These are phyloP conservation scores for Hypocrella siamensis DNA, from an alignment of 2,329 filamentous ascomycete genomes.

Conservation along the genomic window DNA sequence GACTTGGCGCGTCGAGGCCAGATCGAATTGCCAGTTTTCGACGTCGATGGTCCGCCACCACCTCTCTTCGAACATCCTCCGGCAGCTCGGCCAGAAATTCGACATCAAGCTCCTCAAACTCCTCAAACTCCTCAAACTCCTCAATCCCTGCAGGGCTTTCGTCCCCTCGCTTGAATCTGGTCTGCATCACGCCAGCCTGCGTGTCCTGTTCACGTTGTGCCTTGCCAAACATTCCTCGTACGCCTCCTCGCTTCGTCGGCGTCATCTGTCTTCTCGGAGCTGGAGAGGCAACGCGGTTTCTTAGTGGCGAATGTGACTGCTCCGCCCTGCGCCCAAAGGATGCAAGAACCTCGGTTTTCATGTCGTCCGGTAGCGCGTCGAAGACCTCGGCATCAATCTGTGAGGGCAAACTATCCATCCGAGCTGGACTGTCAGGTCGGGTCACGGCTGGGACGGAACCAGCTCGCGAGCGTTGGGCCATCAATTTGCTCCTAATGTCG, in stretches of 20 bases:
- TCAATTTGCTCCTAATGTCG: conserved; percentile 66
- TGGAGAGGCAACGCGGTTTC: conserved; percentile 27
- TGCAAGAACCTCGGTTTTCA: conserved; percentile 68
- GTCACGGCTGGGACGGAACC: conserved; percentile 8
- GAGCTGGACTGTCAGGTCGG: conserved; percentile 24
- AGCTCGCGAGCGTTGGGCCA: conserved; percentile 34
- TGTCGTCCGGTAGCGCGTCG: conserved; percentile 66
- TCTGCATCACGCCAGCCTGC: conserved; percentile 51
- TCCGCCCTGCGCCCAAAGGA: conserved; percentile 39
- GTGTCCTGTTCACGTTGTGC: conserved; percentile 36
- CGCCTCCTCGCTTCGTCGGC: conserved; percentile 47
- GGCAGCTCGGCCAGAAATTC: conserved; percentile 74
- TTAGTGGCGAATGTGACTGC: conserved; percentile 34
- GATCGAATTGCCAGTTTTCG: conserved; percentile 41
- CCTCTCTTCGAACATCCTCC: conserved; percentile 61
- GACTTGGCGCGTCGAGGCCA: conserved; percentile 25
- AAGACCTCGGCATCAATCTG: conserved; percentile 79
- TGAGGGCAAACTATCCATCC: conserved; percentile 40
- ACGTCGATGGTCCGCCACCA: conserved; percentile 53
- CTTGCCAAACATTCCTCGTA: conserved; percentile 22
- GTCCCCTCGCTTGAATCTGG: conserved; percentile 40
- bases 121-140: conserved; percentile 15
- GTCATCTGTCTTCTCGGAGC: conserved; percentile 39
- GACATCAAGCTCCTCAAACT: conserved; percentile 40
- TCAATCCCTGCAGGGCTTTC: conserved; percentile 13